These are phyloP conservation scores for Saccharomycopsis amapae DNA, from an alignment of 805 yeast species.

Conservation along the genomic window DNA sequence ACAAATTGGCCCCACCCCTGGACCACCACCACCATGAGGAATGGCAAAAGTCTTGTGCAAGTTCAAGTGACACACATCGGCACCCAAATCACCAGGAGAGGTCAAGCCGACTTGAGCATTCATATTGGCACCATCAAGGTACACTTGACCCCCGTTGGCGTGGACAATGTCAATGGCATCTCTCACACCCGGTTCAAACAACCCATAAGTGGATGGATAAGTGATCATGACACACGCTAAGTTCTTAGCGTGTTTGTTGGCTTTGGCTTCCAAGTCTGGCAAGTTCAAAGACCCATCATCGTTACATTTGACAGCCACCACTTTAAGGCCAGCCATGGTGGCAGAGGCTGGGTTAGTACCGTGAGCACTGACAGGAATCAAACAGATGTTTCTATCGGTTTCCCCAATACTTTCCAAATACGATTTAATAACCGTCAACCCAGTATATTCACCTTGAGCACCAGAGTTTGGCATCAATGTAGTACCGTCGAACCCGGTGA, in stretches of 20 bases:
- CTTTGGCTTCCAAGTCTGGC: conserved; percentile 65
- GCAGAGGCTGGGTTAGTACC: conserved; percentile 99
- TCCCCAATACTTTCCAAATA: conserved; percentile 70
- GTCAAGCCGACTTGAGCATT: conserved; percentile 98
- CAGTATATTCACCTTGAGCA: conserved; percentile 97
- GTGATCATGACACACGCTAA: conserved; percentile 95
- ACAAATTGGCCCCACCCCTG: conserved; percentile 98
- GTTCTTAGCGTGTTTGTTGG: conserved; percentile 55
- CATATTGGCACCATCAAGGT: conserved; percentile 98
- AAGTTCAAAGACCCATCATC: conserved; percentile 82
- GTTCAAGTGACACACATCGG: conserved; percentile 96
- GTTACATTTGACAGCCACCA: conserved; percentile 84
- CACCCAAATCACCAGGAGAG: conserved; percentile 95
- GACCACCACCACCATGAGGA: conserved; percentile 99
- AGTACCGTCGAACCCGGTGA: conserved; percentile 88
- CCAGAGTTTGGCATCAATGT: conserved; percentile 97
- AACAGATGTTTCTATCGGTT: conserved; percentile 70
- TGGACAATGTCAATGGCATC: conserved; percentile 84
- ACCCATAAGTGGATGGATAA: conserved; percentile 95
- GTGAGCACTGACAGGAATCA: conserved; percentile 96
- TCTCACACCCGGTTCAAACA: conserved; percentile 87
- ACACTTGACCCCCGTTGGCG: conserved; percentile 86
- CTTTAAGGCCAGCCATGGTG: conserved; percentile 93
- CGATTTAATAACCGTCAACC: conserved; percentile 75
- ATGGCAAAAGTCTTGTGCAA: conserved; percentile 96